phyloP scores from a whole-genome alignment of 2,329 filamentous ascomycete genomes.

The Fusarium transvaalense region DNA sequence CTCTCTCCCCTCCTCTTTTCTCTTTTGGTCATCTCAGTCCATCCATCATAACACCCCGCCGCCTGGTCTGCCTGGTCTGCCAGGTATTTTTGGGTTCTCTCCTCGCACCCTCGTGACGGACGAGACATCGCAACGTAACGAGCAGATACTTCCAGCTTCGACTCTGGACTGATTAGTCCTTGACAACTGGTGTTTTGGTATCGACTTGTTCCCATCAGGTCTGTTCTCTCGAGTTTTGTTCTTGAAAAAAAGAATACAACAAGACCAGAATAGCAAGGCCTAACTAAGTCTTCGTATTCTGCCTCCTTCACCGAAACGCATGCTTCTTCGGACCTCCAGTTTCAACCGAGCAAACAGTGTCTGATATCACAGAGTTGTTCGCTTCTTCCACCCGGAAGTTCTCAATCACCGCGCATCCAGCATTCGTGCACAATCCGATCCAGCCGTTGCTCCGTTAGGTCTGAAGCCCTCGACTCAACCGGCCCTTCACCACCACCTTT shows the following conservation, averaged over 20 bases:
- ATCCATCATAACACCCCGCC: constrained; percentile 28
- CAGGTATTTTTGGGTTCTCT: constrained; percentile 27
- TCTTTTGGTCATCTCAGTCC: constrained; percentile 14
- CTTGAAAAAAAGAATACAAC: constrained; percentile 11
- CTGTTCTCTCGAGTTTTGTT: constrained; percentile 18
- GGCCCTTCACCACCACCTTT: constrained; percentile 14
- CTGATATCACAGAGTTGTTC: constrained; percentile 29
- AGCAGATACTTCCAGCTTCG: constrained; percentile 22
- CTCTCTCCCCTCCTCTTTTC: constrained; percentile 22
- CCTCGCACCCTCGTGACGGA: constrained; percentile 34
- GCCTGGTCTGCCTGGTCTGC: constrained; percentile 5
- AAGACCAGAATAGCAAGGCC: constrained; percentile 10
- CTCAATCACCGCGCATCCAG: constrained; percentile 12
- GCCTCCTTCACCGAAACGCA: constrained; percentile 33
- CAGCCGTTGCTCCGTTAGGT: constrained; percentile 3
- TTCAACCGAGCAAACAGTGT: constrained; percentile 32
- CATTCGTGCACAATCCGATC: constrained; percentile 28
- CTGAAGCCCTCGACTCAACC: constrained; percentile 39
- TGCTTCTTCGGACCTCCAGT: constrained; percentile 34
- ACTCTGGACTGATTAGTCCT: constrained; percentile 8
- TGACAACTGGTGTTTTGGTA: constrained; percentile 22
- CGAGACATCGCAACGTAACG: constrained; percentile 25
- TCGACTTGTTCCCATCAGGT: constrained; percentile 28
- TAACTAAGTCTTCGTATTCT: constrained; percentile 11
- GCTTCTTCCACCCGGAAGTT: constrained; percentile 10